Evolutionary conservation across 768 basidiomycete genomes (phyloP), one percentile per base, ranked within the genome.

Genomic region (Sarcomyxa edulis): DNA sequence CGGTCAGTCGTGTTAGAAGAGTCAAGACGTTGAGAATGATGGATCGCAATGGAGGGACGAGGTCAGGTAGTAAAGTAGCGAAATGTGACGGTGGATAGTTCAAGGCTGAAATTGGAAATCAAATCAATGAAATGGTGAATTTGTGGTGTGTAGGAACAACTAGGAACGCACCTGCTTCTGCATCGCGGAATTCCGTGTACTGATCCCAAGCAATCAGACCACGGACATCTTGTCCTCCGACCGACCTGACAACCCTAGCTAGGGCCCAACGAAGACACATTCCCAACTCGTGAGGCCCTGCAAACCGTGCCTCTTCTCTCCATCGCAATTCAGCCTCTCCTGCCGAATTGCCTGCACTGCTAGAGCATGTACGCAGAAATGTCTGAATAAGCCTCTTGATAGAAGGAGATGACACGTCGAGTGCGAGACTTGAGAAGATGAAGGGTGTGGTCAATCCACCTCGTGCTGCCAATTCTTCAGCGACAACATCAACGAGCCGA

Each of bases 251-350:
- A 32, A 90, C 76, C 18, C 93, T 67, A 3, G 81, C 85, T 5
- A 98, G 72, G 22, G 83, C 90, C 96, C 96, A 99, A 16, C 94
- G 81, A 22, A 98, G 68, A 50, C 84, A 78, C 83, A 94, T 93
- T 4, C 84, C 92, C 10, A 98, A 67, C 52, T 96, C 89, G 44
- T 94, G 83, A 8, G 89, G 83, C 4, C 79, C 81, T 0, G 91
- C 87, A 52, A 95, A 88, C 23, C 67, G 65, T 2, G 91, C 82
- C 54, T 97, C 93, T 48, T 91, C 83, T 29, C 75, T 69, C 81
- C 83, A 89, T 36, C 69, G 68, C 18, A 50, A 51, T 32, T 84
- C 81, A 6, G 71, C 74, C 41, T 64, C 64, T 26, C 58, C 59
- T 23, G 53, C 53, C 24, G 48, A 49, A 31, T 57, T 59, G 26